Percentiles rank a stretch among this genome's conserved stretches.
phyloP scores from a whole-genome alignment of 306 rosid species.

The Medicago lupulina region DNA sequence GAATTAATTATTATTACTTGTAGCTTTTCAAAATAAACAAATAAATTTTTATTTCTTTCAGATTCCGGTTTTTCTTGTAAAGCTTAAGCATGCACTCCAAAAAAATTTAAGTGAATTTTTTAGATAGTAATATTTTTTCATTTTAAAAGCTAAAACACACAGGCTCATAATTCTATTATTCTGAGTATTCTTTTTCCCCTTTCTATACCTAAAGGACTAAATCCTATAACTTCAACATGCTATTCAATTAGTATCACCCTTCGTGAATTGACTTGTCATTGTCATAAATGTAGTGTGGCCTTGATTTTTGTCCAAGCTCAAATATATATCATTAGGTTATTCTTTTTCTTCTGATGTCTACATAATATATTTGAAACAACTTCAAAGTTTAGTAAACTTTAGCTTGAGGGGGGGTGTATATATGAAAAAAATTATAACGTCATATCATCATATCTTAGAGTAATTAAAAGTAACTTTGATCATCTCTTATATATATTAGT shows the following conservation, averaged over 20 bases:
- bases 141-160: background rate
- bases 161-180: slow-evolving; percentile 1
- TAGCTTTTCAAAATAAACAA: background rate
- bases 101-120: background rate
- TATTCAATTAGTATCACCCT: slow-evolving; percentile 4
- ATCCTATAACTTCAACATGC: background rate
- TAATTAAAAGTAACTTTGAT: background rate
- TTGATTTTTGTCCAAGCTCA: slow-evolving; percentile 4
- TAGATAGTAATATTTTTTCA: background rate
- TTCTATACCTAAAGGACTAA: background rate
- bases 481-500: background rate
- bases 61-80: background rate
- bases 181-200: background rate
- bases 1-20: background rate
- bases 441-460: background rate
- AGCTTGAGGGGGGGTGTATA: background rate
- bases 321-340: background rate
- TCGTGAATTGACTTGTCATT: background rate
- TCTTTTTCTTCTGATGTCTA: background rate
- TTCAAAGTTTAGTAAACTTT: background rate
- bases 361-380: background rate
- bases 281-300: background rate
- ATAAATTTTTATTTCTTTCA: background rate
- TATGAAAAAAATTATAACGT: background rate
- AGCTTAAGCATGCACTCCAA: background rate